A percentile compares a stretch with the other conserved stretches of the same genome.
These are phyloP conservation scores for Beta vulgaris DNA, from an alignment of 148 eudicot genomes.

Conservation along the genomic window DNA sequence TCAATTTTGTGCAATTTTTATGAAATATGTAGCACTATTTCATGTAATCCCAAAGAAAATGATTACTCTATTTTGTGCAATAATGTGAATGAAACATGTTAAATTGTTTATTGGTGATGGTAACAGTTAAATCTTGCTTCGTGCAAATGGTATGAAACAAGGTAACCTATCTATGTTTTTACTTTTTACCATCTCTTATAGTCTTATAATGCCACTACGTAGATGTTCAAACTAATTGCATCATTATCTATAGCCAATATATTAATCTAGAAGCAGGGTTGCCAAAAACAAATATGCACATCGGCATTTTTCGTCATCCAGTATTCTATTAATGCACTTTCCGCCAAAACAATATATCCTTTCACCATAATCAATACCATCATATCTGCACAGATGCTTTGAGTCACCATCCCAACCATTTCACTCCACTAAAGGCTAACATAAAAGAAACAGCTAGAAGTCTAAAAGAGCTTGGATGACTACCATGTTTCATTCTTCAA, in stretches of 20 bases:
- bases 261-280: not conserved
- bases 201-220: too few relatives aligned
- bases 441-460: not conserved
- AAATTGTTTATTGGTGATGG: too few relatives aligned
- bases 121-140: too few relatives aligned
- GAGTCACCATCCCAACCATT: not conserved
- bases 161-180: too few relatives aligned
- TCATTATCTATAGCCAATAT: not conserved
- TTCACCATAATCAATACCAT: not conserved
- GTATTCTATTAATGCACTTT: not conserved
- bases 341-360: not conserved
- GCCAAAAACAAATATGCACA: not conserved
- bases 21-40: too few relatives aligned
- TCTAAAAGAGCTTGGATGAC: not conserved
- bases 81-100: too few relatives aligned
- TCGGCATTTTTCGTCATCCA: not conserved
- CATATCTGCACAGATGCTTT: not conserved
- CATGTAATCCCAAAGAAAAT: too few relatives aligned
- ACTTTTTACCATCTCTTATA: too few relatives aligned
- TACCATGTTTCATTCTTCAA: not conserved
- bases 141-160: too few relatives aligned
- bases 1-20: too few relatives aligned
- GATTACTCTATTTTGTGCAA: too few relatives aligned
- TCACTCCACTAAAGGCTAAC: too few relatives aligned
- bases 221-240: not conserved